phyloP scores from a whole-genome alignment of 768 basidiomycete species.

The Hygrocybe coccinea region DNA sequence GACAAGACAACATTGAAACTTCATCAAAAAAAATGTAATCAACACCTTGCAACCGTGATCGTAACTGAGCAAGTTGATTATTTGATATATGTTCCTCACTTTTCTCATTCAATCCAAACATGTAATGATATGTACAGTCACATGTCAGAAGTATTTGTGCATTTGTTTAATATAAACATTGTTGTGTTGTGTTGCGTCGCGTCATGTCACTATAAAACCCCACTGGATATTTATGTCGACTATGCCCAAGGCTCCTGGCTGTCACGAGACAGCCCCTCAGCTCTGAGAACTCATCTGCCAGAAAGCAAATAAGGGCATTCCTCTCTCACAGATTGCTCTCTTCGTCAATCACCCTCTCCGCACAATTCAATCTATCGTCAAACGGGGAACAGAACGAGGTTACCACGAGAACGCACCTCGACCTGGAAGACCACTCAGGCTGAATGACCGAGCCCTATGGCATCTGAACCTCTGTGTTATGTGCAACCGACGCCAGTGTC shows the following conservation, averaged over 20 bases:
- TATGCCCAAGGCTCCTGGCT: neutral
- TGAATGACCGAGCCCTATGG: neutral
- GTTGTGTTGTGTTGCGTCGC: neutral
- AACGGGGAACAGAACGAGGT: neutral
- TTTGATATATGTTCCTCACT: too few species aligned
- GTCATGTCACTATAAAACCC: neutral
- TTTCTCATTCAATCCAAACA: too few species aligned
- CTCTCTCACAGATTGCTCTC: neutral
- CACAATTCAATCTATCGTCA: neutral
- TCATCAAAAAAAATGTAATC: constrained; percentile 35
- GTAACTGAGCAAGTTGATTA: constrained; percentile 5
- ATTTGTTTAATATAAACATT: neutral
- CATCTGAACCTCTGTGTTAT: neutral
- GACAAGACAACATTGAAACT: too few species aligned
- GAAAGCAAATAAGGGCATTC: neutral
- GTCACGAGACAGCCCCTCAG: neutral
- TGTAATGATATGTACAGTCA: too few species aligned
- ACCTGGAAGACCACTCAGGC: neutral
- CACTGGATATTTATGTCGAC: neutral
- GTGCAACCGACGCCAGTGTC: neutral
- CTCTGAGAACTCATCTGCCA: constrained; percentile 1
- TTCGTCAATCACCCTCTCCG: neutral
- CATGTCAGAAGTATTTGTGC: neutral
- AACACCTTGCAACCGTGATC: constrained; percentile 9
- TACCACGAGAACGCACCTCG: neutral